Evolutionary conservation across 768 basidiomycete species (phyloP).

Genomic region (Clitopilus hobsonii): DNA sequence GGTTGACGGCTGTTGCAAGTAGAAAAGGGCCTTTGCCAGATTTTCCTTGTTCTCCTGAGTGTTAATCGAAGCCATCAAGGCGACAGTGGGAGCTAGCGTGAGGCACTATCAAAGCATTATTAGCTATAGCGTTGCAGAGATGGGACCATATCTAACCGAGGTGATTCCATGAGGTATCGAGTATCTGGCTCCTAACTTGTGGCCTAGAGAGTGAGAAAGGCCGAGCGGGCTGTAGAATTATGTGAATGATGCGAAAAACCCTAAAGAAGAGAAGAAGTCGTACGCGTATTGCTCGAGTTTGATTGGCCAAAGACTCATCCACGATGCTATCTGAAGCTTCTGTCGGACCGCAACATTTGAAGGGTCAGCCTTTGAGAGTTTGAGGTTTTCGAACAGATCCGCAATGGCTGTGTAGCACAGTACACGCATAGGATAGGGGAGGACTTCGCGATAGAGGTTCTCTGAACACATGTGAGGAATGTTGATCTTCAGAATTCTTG

Average conservation of each 20-base stretch:
- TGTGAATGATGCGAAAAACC: not conserved
- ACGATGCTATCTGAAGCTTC: conserved; percentile 67
- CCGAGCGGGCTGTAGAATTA: conserved; percentile 49
- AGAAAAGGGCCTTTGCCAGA: conserved; percentile 52
- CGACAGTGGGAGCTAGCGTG: conserved; percentile 62
- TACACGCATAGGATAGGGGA: conserved; percentile 55
- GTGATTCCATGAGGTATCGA: conserved; percentile 80
- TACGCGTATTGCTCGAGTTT: conserved; percentile 54
- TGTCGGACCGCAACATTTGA: conserved; percentile 55
- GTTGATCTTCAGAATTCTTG: not conserved
- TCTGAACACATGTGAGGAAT: conserved; percentile 34
- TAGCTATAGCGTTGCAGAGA: not conserved
- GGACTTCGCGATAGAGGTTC: conserved; percentile 52
- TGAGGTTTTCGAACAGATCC: conserved; percentile 73
- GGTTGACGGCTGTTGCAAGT: conserved; percentile 55
- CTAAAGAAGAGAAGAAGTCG: conserved; percentile 1
- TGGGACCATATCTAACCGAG: conserved; percentile 43
- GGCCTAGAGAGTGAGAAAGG: conserved; percentile 71
- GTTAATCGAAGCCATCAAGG: conserved; percentile 51
- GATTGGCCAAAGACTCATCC: conserved; percentile 77
- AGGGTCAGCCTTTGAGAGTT: conserved; percentile 57
- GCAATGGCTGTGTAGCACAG: conserved; percentile 63
- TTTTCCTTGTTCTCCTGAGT: conserved; percentile 59
- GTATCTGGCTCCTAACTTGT: conserved; percentile 69
- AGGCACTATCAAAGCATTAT: conserved; percentile 47